A percentile compares a stretch with the other conserved stretches of the same genome.
phyloP scores from a whole-genome alignment of 225 moss, liverwort and hornwort genomes.

The Climacium dendroides region DNA sequence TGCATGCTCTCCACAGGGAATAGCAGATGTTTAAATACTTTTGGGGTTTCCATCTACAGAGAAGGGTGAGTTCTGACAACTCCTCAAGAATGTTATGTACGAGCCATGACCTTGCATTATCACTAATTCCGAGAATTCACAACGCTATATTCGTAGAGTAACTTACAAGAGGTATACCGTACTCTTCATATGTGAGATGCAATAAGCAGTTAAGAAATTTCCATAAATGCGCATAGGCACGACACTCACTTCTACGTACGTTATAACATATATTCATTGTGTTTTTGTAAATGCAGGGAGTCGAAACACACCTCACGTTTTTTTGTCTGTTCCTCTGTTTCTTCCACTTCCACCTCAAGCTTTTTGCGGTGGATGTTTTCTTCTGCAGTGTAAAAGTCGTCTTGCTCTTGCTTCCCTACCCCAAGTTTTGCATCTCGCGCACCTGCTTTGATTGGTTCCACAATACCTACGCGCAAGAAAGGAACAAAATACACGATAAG shows the following conservation, averaged over 20 bases:
- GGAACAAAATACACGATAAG: not conserved
- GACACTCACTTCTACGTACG: not conserved
- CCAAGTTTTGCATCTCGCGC: slow-evolving; percentile 86
- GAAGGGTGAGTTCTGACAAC: not conserved
- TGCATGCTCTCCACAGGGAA: not conserved
- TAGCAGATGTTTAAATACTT: not conserved
- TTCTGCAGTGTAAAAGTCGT: slow-evolving; percentile 93
- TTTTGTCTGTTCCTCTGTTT: slow-evolving; percentile 76
- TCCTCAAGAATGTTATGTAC: not conserved
- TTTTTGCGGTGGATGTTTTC: slow-evolving; percentile 91
- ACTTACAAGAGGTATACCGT: not conserved
- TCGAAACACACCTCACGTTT: slow-evolving; percentile 82
- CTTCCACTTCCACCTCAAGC: slow-evolving; percentile 89
- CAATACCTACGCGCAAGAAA: slow-evolving; percentile 52
- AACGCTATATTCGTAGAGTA: not conserved
- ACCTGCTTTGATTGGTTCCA: slow-evolving; percentile 88
- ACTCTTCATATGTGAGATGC: not conserved
- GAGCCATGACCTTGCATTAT: not conserved
- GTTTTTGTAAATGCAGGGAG: not conserved
- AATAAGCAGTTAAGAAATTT: not conserved
- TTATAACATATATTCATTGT: not conserved
- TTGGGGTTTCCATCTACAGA: not conserved
- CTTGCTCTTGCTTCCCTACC: slow-evolving; percentile 98
- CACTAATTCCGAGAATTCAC: not conserved
- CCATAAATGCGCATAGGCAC: not conserved